Percentiles rank a stretch among this genome's conserved stretches.
phyloP scores from a whole-genome alignment of 192 early-diverging fungal genomes.

The Coemansia sp. region DNA sequence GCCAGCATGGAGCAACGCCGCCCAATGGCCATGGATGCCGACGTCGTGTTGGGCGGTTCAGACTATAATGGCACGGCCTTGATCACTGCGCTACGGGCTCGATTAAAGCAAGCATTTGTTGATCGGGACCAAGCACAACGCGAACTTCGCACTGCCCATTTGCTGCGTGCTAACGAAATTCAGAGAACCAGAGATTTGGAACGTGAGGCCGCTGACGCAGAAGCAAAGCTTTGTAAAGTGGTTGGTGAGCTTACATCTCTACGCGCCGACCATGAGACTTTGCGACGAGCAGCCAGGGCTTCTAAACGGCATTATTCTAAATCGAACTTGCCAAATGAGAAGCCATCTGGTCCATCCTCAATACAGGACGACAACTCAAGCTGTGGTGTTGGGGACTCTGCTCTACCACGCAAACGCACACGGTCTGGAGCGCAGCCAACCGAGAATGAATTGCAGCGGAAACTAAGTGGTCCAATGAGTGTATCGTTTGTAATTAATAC shows the following conservation, averaged over 20 bases:
- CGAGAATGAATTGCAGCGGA: background rate
- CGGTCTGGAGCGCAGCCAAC: background rate
- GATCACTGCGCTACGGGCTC: constrained; percentile 30
- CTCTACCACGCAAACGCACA: constrained; percentile 33
- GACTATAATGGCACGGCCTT: constrained; percentile 24
- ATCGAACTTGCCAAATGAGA: background rate
- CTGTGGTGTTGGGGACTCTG: background rate
- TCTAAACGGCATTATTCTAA: background rate
- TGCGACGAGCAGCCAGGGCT: constrained; percentile 14
- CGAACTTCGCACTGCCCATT: constrained; percentile 41
- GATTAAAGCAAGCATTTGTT: constrained; percentile 19
- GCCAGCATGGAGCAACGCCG: constrained; percentile 43
- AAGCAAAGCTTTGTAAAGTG: constrained; percentile 25
- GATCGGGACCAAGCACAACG: constrained; percentile 44
- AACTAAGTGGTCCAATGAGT: constrained; percentile 27
- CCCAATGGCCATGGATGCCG: background rate
- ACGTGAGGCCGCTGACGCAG: constrained; percentile 35
- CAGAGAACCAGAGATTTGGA: constrained; percentile 41
- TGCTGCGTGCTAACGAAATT: constrained; percentile 46
- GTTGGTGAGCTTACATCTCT: constrained; percentile 23
- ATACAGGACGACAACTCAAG: background rate
- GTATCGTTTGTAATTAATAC: constrained; percentile 42
- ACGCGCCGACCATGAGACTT: constrained; percentile 24
- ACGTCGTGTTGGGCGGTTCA: background rate
- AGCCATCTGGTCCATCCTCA: background rate